phyloP scores from a whole-genome alignment of 1,284 basidiomycete species.

The Cryptococcus sp. region DNA sequence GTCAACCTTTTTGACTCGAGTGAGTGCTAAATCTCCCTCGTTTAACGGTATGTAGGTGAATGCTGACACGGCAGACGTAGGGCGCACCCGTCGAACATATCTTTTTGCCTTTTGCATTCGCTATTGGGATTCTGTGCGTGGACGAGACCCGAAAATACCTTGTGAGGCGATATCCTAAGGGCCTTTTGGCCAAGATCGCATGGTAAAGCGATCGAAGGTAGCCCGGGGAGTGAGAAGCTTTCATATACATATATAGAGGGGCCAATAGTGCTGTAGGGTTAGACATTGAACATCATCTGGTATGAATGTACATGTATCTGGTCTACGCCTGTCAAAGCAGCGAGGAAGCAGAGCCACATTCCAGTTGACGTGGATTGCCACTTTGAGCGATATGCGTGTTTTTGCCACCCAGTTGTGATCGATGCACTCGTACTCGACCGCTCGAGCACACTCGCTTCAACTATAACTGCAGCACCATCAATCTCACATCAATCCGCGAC shows the following conservation, averaged over 20 bases:
- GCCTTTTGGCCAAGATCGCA: conserved; percentile 51
- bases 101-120: conserved; percentile 57
- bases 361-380: not conserved
- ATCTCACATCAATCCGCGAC: not conserved
- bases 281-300: no score
- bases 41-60: not conserved
- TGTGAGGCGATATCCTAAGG: conserved; percentile 49
- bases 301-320: no score
- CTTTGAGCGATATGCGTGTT: conserved; percentile 1
- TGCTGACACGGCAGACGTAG: conserved; percentile 8
- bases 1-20: conserved; percentile 60
- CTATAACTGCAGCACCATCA: not conserved
- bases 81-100: conserved; percentile 59
- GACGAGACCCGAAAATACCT: conserved; percentile 55
- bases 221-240: no score
- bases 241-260: no score
- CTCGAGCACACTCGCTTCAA: no score
- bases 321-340: no score
- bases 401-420: conserved; percentile 2
- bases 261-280: not conserved
- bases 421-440: not conserved
- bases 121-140: conserved; percentile 40
- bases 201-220: conserved; percentile 43
- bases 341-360: no score
- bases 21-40: conserved; percentile 12